phyloP scores from a whole-genome alignment of 257 asterid genomes.

The Solanum piurae region DNA sequence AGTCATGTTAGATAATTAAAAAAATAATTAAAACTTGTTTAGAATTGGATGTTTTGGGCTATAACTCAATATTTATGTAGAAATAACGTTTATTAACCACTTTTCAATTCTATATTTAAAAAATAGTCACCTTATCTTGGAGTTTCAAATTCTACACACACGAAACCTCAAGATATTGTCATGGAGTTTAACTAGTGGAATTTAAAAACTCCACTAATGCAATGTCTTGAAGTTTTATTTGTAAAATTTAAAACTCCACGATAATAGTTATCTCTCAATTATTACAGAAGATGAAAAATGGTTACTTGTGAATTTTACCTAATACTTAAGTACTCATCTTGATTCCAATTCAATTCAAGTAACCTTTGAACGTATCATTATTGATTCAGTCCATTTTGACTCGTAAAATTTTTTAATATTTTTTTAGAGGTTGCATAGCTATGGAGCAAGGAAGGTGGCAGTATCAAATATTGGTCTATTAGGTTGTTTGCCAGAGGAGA shows the following conservation, averaged over 20 bases:
- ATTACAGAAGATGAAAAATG: not conserved
- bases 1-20: not conserved
- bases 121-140: not conserved
- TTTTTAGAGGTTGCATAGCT: not conserved
- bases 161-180: not conserved
- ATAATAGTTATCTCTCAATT: not conserved
- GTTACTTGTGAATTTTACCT: not conserved
- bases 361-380: fast-evolving
- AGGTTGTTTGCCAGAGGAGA: slow-evolving; percentile 10
- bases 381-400: not conserved
- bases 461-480: not conserved
- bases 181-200: not conserved
- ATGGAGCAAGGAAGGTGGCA: slow-evolving; percentile 18
- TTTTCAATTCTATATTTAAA: not conserved
- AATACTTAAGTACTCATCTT: too few relatives aligned
- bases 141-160: not conserved
- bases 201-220: not conserved
- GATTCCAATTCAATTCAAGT: not conserved
- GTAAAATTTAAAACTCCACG: fast-evolving
- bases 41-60: not conserved
- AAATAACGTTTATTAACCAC: not conserved
- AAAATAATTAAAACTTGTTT: not conserved
- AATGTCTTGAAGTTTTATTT: not conserved
- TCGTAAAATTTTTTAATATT: not conserved
- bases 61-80: not conserved